These are phyloP conservation scores for Irpex rosettiformis DNA, from an alignment of 1,284 basidiomycete species.

Conservation along the genomic window DNA sequence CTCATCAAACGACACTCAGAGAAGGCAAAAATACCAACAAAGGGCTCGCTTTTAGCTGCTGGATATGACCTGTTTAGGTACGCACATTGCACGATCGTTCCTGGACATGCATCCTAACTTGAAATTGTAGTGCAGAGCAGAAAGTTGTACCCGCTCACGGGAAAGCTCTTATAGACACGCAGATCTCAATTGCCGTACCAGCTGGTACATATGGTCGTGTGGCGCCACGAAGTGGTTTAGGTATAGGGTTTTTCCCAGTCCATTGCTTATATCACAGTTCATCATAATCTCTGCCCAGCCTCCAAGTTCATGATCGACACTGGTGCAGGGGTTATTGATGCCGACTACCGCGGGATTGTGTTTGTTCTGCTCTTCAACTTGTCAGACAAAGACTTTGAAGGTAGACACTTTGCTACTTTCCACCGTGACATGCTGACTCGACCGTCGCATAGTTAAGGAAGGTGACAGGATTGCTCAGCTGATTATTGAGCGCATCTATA, in stretches of 20 bases:
- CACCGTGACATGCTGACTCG: neutral
- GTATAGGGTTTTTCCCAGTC: conserved; percentile 45
- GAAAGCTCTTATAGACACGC: conserved; percentile 87
- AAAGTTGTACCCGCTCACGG: conserved; percentile 81
- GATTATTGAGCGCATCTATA: conserved; percentile 89
- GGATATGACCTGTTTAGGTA: conserved; percentile 95
- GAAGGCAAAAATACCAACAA: conserved; percentile 82
- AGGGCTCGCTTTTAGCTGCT: conserved; percentile 83
- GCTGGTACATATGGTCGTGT: conserved; percentile 93
- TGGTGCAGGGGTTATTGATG: conserved; percentile 95
- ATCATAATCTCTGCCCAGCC: conserved; percentile 43
- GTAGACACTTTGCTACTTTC: conserved; percentile 38
- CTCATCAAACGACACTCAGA: conserved; percentile 85
- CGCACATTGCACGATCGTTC: conserved; percentile 16
- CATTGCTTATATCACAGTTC: neutral
- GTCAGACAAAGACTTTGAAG: conserved; percentile 84
- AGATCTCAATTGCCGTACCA: conserved; percentile 91
- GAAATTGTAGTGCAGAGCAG: conserved; percentile 60
- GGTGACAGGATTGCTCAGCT: conserved; percentile 95
- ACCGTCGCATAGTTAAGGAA: conserved; percentile 60
- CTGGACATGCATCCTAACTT: no score
- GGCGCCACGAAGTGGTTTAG: conserved; percentile 91
- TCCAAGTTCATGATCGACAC: conserved; percentile 97
- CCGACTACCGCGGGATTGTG: conserved; percentile 91
- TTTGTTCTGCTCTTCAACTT: conserved; percentile 96